Conservation (phyloP, 2,329 filamentous ascomycete species). For the Phialophora tarda region DNA sequence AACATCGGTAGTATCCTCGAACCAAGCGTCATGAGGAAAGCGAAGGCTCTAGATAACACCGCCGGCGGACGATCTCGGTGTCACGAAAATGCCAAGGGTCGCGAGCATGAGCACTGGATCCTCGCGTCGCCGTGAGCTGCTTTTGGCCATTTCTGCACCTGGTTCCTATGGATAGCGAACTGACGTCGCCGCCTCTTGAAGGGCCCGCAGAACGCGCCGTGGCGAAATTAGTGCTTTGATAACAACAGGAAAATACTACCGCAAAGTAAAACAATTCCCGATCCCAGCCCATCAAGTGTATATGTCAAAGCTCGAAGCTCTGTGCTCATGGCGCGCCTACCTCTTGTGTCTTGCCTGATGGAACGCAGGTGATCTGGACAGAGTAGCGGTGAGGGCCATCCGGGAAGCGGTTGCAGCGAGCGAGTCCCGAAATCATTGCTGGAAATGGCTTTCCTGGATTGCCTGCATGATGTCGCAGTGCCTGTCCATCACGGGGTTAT, state of each 20-base stretch:
- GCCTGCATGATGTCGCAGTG: neutral
- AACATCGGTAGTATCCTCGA: neutral
- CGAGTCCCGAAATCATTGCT: neutral
- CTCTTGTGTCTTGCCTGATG: neutral
- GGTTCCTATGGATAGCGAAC: neutral
- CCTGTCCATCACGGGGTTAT: neutral
- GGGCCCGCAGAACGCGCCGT: neutral
- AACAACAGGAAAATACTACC: neutral
- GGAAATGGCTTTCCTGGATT: neutral
- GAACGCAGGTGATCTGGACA: neutral
- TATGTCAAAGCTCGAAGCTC: neutral
- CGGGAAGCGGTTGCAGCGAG: neutral
- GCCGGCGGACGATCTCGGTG: neutral
- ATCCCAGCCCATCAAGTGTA: neutral
- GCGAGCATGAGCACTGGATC: neutral
- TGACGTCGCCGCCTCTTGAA: neutral
- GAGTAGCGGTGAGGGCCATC: neutral
- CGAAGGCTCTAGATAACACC: neutral
- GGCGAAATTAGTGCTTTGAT: neutral
- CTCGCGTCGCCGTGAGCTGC: neutral
- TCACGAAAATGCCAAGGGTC: neutral
- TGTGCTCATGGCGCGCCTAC: neutral
- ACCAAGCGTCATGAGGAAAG: neutral
- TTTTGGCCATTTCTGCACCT: neutral
- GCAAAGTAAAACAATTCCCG: neutral